phyloP scores from a whole-genome alignment of 1,284 basidiomycete genomes.

The Ceratobasidium sp. region DNA sequence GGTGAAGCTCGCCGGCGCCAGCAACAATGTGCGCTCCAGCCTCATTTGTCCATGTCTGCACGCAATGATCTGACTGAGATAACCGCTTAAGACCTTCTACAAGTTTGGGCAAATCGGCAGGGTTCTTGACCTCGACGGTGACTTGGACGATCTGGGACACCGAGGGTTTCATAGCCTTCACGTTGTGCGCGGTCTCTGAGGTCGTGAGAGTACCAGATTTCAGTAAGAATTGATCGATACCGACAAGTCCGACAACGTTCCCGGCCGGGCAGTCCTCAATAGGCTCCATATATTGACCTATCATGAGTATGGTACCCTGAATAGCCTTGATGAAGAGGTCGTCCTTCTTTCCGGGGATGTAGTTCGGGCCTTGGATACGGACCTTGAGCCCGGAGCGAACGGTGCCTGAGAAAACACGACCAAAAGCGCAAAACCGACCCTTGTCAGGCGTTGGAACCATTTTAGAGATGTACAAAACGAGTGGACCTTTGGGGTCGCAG shows the following conservation, averaged over 20 bases:
- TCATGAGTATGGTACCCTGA: no score
- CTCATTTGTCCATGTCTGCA: slow-evolving; percentile 71
- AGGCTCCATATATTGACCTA: slow-evolving; percentile 82
- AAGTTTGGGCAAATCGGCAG: slow-evolving; percentile 99
- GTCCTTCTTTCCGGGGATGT: slow-evolving; percentile 97
- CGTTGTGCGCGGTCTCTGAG: slow-evolving; percentile 58
- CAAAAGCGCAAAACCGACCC: slow-evolving; percentile 94
- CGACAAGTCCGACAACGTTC: slow-evolving; percentile 91
- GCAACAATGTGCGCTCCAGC: slow-evolving; percentile 97
- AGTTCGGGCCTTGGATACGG: slow-evolving; percentile 98
- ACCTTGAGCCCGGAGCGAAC: slow-evolving; percentile 84
- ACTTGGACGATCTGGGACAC: slow-evolving; percentile 84
- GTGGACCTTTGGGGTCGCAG: slow-evolving; percentile 75
- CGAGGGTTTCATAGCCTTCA: slow-evolving; percentile 96
- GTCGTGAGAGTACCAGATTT: slow-evolving; percentile 94
- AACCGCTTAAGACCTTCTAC: slow-evolving; percentile 84
- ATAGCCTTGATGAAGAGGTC: slow-evolving; percentile 79
- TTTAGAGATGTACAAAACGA: slow-evolving; percentile 94
- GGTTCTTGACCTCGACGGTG: slow-evolving; percentile 97
- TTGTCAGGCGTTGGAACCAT: slow-evolving; percentile 97
- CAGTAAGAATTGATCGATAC: slow-evolving; percentile 93
- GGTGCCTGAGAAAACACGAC: slow-evolving; percentile 93
- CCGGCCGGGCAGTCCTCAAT: slow-evolving; percentile 91
- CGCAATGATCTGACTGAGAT: background rate
- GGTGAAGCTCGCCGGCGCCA: slow-evolving; percentile 96